These are phyloP conservation scores for Albophoma yamanashiensis DNA, from an alignment of 2,329 filamentous ascomycete species.

Conservation along the genomic window DNA sequence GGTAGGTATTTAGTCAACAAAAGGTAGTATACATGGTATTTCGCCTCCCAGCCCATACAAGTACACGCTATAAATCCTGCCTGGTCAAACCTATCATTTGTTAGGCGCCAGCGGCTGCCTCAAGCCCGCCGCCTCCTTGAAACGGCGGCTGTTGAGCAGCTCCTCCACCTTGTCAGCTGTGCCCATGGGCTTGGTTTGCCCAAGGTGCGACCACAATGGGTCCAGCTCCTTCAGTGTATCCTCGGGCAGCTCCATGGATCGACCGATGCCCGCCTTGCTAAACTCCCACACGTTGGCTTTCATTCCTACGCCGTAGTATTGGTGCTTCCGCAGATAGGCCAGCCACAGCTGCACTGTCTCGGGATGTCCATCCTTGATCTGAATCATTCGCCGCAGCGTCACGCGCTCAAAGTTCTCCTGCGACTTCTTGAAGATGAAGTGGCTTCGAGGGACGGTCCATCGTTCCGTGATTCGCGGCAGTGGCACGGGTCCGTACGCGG, in stretches of 20 bases:
- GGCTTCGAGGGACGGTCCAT: constrained; percentile 83
- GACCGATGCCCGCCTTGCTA: constrained; percentile 48
- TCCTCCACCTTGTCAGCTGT: constrained; percentile 47
- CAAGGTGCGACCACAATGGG: constrained; percentile 44
- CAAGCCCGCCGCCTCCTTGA: constrained; percentile 25
- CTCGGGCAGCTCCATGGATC: constrained; percentile 13
- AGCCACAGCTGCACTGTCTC: constrained; percentile 88
- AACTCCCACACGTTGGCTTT: constrained; percentile 97
- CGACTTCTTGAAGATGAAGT: constrained; percentile 94
- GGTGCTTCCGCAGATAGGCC: constrained; percentile 82
- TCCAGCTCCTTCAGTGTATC: constrained; percentile 25
- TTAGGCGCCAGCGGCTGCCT: constrained; percentile 6
- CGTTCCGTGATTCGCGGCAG: constrained; percentile 79
- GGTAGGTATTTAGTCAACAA: background rate
- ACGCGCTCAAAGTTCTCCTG: constrained; percentile 97
- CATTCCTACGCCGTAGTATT: constrained; percentile 95
- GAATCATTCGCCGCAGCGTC: constrained; percentile 75
- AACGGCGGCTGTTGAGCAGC: constrained; percentile 41
- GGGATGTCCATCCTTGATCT: constrained; percentile 84
- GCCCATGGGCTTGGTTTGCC: constrained; percentile 36
- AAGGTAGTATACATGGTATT: background rate
- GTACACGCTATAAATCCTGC: background rate
- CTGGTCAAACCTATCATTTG: constrained; percentile 2
- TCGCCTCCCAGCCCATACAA: background rate
- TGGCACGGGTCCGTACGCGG: constrained; percentile 75